Conservation (phyloP, 2,329 filamentous ascomycete species). For the Volutella citrinella region DNA sequence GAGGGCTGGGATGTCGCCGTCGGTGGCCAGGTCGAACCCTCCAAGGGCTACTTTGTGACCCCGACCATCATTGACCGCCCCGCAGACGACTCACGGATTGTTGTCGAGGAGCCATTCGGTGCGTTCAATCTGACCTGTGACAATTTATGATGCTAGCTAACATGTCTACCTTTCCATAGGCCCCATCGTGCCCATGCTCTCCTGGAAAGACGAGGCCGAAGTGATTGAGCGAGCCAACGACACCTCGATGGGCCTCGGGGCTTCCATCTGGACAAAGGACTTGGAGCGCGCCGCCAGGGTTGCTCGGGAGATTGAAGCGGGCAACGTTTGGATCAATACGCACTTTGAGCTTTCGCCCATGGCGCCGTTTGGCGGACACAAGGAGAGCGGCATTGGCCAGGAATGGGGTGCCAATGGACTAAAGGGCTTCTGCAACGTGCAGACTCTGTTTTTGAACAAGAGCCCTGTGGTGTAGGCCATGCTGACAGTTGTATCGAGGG, state of each 20-base stretch:
- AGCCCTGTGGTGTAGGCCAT: too few species aligned
- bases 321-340: slow-evolving; percentile 58
- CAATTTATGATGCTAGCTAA: too few species aligned
- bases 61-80: slow-evolving; percentile 60
- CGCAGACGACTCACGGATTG: slow-evolving; percentile 53
- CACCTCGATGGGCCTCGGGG: slow-evolving; percentile 51
- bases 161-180: too few species aligned
- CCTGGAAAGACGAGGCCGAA: slow-evolving; percentile 60
- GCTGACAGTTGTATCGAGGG: too few species aligned
- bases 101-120: slow-evolving; percentile 53
- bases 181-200: slow-evolving; percentile 61
- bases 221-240: slow-evolving; percentile 55
- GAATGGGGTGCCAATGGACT: slow-evolving; percentile 40
- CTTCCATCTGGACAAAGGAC: slow-evolving; percentile 55
- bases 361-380: slow-evolving; percentile 42
- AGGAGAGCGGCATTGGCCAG: slow-evolving; percentile 40
- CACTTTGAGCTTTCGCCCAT: slow-evolving; percentile 44
- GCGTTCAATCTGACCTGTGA: too few species aligned
- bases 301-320: slow-evolving; percentile 51
- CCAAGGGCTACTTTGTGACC: slow-evolving; percentile 54
- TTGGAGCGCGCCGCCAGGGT: slow-evolving; percentile 47
- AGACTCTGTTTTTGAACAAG: slow-evolving; percentile 24
- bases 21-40: slow-evolving; percentile 19
- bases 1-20: slow-evolving; percentile 39
- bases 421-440: slow-evolving; percentile 29